Evolutionary conservation across 345 rosid species (phyloP).

Genomic region (Syzygium jambos): DNA sequence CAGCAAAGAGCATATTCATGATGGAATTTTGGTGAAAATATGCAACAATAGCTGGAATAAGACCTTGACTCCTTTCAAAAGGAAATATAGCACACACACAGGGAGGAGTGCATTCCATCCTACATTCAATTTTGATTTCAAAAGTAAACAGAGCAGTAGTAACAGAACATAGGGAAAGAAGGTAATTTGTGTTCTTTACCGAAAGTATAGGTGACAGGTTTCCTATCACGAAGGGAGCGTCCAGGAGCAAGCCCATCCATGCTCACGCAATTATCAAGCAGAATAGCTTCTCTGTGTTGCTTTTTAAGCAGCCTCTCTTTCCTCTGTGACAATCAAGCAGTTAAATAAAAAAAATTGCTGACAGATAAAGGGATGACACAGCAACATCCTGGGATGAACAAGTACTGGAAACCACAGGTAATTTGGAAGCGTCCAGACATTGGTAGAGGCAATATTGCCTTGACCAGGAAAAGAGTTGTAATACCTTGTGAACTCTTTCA

Average conservation of each 20-base stretch:
- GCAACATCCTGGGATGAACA: not conserved
- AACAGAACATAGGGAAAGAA: not conserved
- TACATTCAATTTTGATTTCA: not conserved
- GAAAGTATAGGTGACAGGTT: slow-evolving; percentile 92
- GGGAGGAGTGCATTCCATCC: not conserved
- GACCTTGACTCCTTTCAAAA: not conserved
- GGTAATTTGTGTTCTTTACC: slow-evolving; percentile 34
- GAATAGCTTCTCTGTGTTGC: slow-evolving; percentile 90
- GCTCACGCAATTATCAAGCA: slow-evolving; percentile 61
- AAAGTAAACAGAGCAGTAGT: not conserved
- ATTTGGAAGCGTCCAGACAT: not conserved
- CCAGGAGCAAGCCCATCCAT: slow-evolving; percentile 74
- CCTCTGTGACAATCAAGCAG: slow-evolving; percentile 32
- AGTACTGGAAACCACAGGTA: not conserved
- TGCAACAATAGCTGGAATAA: not conserved
- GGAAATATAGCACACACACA: not conserved
- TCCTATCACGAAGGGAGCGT: slow-evolving; percentile 89
- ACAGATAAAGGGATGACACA: not conserved
- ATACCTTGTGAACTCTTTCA: slow-evolving; percentile 95
- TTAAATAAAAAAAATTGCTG: not conserved
- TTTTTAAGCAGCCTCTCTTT: slow-evolving; percentile 82
- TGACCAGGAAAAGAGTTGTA: not conserved
- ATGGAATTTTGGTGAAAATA: not conserved
- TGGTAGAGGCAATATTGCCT: not conserved
- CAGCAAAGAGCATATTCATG: not conserved